Conservation (phyloP, 768 basidiomycete species). For the Suillus plorans region DNA sequence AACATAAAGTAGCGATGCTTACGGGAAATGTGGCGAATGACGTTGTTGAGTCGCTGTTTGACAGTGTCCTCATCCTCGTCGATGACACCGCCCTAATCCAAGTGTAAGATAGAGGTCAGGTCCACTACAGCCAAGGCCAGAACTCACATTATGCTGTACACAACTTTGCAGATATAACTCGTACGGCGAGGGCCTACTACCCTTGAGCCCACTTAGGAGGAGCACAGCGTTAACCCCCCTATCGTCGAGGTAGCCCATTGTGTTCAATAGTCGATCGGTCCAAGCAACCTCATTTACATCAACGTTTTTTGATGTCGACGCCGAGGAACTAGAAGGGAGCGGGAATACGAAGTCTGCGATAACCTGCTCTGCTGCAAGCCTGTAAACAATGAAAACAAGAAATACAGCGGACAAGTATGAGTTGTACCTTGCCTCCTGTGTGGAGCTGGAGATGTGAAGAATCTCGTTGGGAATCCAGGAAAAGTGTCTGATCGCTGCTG, state of each 20-base stretch:
- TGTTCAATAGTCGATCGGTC: constrained; percentile 79
- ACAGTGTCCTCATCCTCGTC: constrained; percentile 77
- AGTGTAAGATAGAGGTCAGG: constrained; percentile 2
- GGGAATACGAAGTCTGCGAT: constrained; percentile 81
- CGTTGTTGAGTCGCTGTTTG: constrained; percentile 49
- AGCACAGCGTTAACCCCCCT: constrained; percentile 57
- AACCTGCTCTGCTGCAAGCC: constrained; percentile 63
- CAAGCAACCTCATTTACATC: constrained; percentile 80
- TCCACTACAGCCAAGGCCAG: not conserved
- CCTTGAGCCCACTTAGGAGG: constrained; percentile 60
- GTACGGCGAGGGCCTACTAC: constrained; percentile 67
- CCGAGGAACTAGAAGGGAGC: constrained; percentile 52
- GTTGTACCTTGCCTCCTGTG: constrained; percentile 57
- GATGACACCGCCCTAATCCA: constrained; percentile 78
- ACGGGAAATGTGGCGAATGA: constrained; percentile 66
- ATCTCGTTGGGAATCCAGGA: constrained; percentile 89
- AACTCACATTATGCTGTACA: constrained; percentile 80
- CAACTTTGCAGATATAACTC: constrained; percentile 73
- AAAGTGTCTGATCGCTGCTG: constrained; percentile 73
- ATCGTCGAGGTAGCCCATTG: constrained; percentile 68
- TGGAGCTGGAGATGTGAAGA: constrained; percentile 52
- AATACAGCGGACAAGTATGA: not conserved
- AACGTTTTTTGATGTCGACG: constrained; percentile 42
- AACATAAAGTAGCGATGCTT: constrained; percentile 21
- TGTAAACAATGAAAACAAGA: constrained; percentile 24